phyloP scores from a whole-genome alignment of 345 rosid species.

The Boechera retrofracta region DNA sequence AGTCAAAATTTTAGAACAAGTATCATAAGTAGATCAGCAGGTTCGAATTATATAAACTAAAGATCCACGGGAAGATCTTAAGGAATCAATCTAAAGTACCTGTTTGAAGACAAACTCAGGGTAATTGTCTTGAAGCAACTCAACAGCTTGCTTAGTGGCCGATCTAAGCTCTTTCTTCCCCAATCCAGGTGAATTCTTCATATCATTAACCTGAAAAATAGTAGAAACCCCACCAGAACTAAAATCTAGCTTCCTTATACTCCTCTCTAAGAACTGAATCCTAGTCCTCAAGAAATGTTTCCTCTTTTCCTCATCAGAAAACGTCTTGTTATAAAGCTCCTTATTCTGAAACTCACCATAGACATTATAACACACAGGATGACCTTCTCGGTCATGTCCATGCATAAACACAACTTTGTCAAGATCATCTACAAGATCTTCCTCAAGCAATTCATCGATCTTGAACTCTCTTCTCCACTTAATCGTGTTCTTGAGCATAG shows the following conservation, averaged over 20 bases:
- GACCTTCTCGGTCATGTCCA: conserved; percentile 81
- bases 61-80: not conserved
- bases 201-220: conserved; percentile 82
- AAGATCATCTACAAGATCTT: conserved; percentile 78
- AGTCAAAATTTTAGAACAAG: not conserved
- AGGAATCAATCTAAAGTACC: conserved; percentile 44
- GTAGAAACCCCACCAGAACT: conserved; percentile 77
- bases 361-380: conserved; percentile 87
- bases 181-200: conserved; percentile 87
- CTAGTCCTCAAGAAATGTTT: conserved; percentile 74
- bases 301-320: conserved; percentile 78
- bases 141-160: conserved; percentile 82
- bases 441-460: conserved; percentile 67
- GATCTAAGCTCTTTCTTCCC: conserved; percentile 78
- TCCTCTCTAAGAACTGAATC: conserved; percentile 90
- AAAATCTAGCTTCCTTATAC: conserved; percentile 88
- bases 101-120: conserved; percentile 96
- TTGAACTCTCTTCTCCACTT: conserved; percentile 76
- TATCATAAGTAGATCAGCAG: not conserved
- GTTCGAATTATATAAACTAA: not conserved
- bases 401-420: conserved; percentile 93
- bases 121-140: conserved; percentile 88
- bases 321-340: conserved; percentile 73
- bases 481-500: conserved; percentile 75
- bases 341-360: conserved; percentile 93